A percentile compares a stretch with the other conserved stretches of the same genome.
Evolutionary conservation across 495 filamentous ascomycete species (phyloP).

Genomic region (Aspergillus ostianus): DNA sequence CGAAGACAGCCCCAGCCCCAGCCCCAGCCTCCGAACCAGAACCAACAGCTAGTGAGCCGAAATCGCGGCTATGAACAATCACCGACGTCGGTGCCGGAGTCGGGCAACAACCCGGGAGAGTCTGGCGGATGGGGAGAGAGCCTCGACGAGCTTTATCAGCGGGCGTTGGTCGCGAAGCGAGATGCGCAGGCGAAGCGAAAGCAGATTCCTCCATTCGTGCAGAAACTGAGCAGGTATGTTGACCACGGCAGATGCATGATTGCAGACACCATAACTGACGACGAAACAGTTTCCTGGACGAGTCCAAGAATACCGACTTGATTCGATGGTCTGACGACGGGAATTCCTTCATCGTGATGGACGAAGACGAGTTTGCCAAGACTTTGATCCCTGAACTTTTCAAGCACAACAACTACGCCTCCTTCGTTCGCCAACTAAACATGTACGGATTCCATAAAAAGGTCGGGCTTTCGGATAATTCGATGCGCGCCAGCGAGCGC

Average conservation of each 20-base stretch:
- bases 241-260: conserved; percentile 1
- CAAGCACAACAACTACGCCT: conserved; percentile 99
- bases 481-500: conserved; percentile 92
- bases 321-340: conserved; percentile 98
- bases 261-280: conserved; percentile 22
- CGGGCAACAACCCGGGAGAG: conserved; percentile 33
- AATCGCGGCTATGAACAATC: conserved; percentile 45
- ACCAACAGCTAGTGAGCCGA: conserved; percentile 41
- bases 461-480: conserved; percentile 94
- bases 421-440: conserved; percentile 96
- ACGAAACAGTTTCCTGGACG: conserved; percentile 77
- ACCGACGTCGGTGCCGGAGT: conserved; percentile 50
- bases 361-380: conserved; percentile 99
- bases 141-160: conserved; percentile 72
- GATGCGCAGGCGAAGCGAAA: conserved; percentile 85
- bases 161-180: conserved; percentile 71
- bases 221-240: conserved; percentile 92
- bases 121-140: conserved; percentile 62
- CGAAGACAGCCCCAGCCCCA: conserved; percentile 41
- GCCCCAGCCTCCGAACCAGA: conserved; percentile 51
- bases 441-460: conserved; percentile 99
- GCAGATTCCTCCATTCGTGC: conserved; percentile 96
- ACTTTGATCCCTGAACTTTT: conserved; percentile 95
- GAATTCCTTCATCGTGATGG: conserved; percentile 92
- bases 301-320: conserved; percentile 84